Evolutionary conservation across 768 basidiomycete species (phyloP).

Genomic region (Lactarius pseudohatsudake): DNA sequence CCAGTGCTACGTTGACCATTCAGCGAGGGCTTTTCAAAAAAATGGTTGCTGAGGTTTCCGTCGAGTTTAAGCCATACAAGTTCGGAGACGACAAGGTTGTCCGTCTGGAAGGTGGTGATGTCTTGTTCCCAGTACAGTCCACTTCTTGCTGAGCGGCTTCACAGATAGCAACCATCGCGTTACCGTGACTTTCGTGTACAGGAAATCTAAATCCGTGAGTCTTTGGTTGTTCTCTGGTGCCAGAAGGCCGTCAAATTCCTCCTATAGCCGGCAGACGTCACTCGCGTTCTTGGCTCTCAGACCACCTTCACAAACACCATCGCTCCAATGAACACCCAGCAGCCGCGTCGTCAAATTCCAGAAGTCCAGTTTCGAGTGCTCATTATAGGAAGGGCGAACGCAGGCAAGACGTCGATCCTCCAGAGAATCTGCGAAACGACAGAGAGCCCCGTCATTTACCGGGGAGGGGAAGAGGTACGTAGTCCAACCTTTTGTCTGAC

Average conservation of each 20-base stretch:
- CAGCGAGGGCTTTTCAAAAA: background rate
- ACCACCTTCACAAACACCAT: background rate
- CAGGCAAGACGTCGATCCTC: too few species aligned
- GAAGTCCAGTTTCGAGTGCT: too few species aligned
- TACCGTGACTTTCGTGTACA: background rate
- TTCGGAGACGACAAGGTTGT: background rate
- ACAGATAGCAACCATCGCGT: background rate
- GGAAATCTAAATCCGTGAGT: background rate
- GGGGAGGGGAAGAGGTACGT: too few species aligned
- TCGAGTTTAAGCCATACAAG: background rate
- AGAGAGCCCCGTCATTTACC: too few species aligned
- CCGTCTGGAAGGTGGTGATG: background rate
- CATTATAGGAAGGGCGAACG: too few species aligned
- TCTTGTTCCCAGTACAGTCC: background rate
- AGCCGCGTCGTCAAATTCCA: too few species aligned
- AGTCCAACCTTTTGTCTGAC: too few species aligned
- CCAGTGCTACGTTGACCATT: background rate
- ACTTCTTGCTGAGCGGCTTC: background rate
- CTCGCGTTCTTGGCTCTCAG: background rate
- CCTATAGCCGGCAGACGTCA: background rate
- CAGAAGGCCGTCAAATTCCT: background rate
- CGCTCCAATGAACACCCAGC: too few species aligned
- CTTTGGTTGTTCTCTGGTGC: background rate
- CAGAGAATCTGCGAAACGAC: too few species aligned
- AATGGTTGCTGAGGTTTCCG: background rate